Base-by-base conservation (phyloP, 1,139 yeast genomes). In the Scheffersomyces cryptocercus region DNA sequence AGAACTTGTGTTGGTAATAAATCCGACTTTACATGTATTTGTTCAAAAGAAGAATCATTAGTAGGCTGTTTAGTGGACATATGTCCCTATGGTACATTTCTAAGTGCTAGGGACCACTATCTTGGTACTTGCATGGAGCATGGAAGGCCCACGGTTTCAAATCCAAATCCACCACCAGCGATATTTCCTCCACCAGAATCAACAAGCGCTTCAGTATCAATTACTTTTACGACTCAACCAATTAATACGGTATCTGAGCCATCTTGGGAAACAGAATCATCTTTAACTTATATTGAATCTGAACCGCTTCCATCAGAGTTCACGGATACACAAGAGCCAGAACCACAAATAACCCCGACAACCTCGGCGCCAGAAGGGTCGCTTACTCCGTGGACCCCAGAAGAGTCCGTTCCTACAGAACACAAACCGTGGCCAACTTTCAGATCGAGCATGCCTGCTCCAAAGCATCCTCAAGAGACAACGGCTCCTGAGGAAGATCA, bases 41-140 rank as follows among this genome's bases (percentile, higher is more conserved):
- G 82, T 56, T 56, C 52, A 10, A 59, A 64, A 26, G 68, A 70
- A 42, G 68, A 65, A 11, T 50, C 64, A 7, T 49, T 75, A n/a
- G 55, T 75, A 34, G 73, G 72, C 11, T 79, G 84, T 52, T 56
- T 78, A 37, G 70, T 65, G 16, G 79, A 74, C 47, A 65, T 66
- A 10, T 78, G 84, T 53, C 79, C 81, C 0, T 70, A 65, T 48
- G 81, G 81, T 0, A 63, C 58, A 26, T 79, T 72, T 53, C 62
- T 72, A 41, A 64, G 77, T 29, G 74, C 82, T 15, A 66, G 83
- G 58, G 83, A 79, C 52, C 84, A 80, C 55, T 79, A 60, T 47
- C 61, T 73, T 52, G 84, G 83, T 1, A 76, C 82, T 3, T 80
- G 84, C 49, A 55, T 73, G 46, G 83, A 78, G 54, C 73, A 68